These are phyloP conservation scores for Brasenia schreberi DNA, from an alignment of 164 flowering plant species.

Conservation along the genomic window DNA sequence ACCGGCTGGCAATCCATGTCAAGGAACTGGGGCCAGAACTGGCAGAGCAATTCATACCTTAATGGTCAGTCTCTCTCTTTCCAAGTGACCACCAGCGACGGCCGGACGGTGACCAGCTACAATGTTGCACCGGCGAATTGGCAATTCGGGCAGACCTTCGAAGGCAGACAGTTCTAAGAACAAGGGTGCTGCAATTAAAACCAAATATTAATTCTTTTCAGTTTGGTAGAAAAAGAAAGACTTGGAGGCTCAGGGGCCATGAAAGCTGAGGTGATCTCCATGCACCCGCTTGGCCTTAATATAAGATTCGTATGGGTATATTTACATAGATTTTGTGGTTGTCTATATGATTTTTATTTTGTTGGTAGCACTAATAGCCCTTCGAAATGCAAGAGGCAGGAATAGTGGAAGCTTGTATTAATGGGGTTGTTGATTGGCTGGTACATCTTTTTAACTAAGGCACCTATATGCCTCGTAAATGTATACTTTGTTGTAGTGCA, in stretches of 20 bases:
- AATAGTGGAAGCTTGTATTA: neutral
- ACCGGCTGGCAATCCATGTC: conserved; percentile 37
- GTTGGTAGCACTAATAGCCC: neutral
- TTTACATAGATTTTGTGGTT: no score
- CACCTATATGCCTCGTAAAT: no score
- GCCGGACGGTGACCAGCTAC: conserved; percentile 20
- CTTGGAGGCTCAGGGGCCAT: conserved; percentile 4
- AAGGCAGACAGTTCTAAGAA: conserved; percentile 24
- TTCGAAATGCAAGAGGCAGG: neutral
- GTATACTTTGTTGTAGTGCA: no score
- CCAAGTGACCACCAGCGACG: conserved; percentile 37
- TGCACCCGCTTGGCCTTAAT: conserved; percentile 31
- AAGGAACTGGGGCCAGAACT: conserved; percentile 49
- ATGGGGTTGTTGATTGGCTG: no score
- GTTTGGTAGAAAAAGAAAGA: neutral
- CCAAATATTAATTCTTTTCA: neutral
- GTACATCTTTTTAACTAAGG: no score
- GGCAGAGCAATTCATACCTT: conserved; percentile 29
- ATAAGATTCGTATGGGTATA: no score
- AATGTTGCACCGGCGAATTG: conserved; percentile 25
- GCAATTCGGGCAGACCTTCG: conserved; percentile 38
- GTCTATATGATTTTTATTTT: neutral
- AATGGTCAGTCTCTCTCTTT: conserved; percentile 40
- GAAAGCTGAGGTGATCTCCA: conserved; percentile 35
- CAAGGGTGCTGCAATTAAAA: neutral